Base-by-base conservation (phyloP, 164 flowering plant genomes). In the Cinnamomum micranthum region DNA sequence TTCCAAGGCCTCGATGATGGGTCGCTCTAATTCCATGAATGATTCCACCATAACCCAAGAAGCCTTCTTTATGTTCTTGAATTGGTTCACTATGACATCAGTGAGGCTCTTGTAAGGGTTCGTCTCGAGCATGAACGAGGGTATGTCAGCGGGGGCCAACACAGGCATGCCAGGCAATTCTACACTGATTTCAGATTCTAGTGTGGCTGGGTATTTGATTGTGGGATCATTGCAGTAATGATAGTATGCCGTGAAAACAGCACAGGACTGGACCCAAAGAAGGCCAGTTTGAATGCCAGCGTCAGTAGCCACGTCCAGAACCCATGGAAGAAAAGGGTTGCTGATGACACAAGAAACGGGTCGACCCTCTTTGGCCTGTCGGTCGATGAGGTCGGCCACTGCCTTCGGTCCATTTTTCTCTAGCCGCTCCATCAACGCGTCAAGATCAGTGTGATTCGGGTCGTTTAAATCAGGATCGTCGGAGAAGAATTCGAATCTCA, bases 291-390 rank as follows among this genome's bases (percentile, higher is more conserved):
- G 93, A 69, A 93, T 73, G 10, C 84, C 83, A 3, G 87, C 69
- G 0, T 69, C 78, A 1, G 77, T 85, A 1, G 94, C 95, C 3
- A 92, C 86, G 66, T 90, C 98, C 4, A 84, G 77, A 0, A 84
- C 97, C 95, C 97, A 93, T 0, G 98, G 93, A 3, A 92, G 76
- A 72, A 93, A 92, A 0, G 94, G 89, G 77, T 90, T 94, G 77
- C 82, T 82, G 70, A 94, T 81, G n/a, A 92, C 27, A 76, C 92
- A 94, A 0, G 92, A 79, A 12, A 94, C 87, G 2, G 91, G 90
- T 0, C 88, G 85, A 51, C 82, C 86, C 9, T 74, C 71, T 6
- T 79, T 81, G 2, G 80, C 85, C 51, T 81, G 78, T 11, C 65
- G 75, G 6, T 11, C 23, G 70, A 91, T 68, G 78, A 90, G 87